These are phyloP conservation scores for Rhododendron henanense DNA, from an alignment of 148 eudicot species.

Conservation along the genomic window DNA sequence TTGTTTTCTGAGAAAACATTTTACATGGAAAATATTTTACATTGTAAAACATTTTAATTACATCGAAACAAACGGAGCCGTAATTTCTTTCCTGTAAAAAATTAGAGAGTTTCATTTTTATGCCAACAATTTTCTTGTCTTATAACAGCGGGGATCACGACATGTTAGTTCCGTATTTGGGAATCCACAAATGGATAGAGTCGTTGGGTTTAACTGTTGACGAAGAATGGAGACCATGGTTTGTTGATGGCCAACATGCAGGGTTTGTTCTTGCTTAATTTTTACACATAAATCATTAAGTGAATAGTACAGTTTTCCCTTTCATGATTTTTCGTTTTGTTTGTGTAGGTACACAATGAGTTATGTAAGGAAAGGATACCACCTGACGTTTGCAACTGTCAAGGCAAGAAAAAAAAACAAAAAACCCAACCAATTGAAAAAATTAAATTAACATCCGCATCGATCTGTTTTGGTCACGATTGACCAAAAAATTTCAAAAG, in stretches of 20 bases:
- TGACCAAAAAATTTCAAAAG: background rate
- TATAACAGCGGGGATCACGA: constrained; percentile 35
- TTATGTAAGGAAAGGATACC: constrained; percentile 17
- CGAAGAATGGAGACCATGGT: constrained; percentile 31
- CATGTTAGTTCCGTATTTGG: constrained; percentile 15
- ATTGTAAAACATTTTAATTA: too few relatives aligned
- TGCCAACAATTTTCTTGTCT: background rate
- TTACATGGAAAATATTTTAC: too few relatives aligned
- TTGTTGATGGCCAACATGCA: constrained; percentile 25
- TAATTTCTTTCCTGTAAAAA: too few relatives aligned
- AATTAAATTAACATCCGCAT: background rate
- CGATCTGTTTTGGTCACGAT: background rate
- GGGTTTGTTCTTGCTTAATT: constrained; percentile 3
- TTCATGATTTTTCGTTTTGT: background rate
- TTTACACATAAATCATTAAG: too few relatives aligned
- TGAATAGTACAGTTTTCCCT: too few relatives aligned
- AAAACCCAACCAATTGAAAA: background rate
- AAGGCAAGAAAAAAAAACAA: constrained; percentile 29
- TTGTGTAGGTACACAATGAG: constrained; percentile 16
- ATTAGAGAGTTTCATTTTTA: too few relatives aligned
- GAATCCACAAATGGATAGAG: constrained; percentile 14
- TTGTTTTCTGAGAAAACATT: too few relatives aligned
- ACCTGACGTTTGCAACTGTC: constrained; percentile 37
- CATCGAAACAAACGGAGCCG: too few relatives aligned
- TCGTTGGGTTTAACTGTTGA: constrained; percentile 13